Conservation (phyloP, 2,329 filamentous ascomycete species). For the Colletotrichum gloeosporioides region DNA sequence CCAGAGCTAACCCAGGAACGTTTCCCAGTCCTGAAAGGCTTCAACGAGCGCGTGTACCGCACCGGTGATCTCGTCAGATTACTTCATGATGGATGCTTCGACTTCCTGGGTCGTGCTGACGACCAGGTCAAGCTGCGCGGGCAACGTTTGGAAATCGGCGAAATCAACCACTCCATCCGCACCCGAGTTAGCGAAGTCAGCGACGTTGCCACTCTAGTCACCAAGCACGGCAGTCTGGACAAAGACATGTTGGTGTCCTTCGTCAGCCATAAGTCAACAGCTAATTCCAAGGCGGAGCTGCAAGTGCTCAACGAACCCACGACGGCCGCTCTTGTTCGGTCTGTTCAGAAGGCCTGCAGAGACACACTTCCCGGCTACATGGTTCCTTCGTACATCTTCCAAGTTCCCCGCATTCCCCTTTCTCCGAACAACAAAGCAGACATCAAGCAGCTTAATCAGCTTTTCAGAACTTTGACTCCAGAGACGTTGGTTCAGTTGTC, state of each 20-base stretch:
- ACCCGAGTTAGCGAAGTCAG: constrained; percentile 60
- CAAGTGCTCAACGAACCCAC: constrained; percentile 24
- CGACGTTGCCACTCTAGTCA: constrained; percentile 79
- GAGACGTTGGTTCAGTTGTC: constrained; percentile 67
- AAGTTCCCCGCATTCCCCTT: constrained; percentile 74
- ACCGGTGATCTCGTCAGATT: constrained; percentile 89
- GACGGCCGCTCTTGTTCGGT: constrained; percentile 28
- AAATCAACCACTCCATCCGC: constrained; percentile 86
- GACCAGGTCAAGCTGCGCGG: constrained; percentile 93
- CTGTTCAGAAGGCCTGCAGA: constrained; percentile 59
- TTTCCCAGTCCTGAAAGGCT: constrained; percentile 70
- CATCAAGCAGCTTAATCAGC: constrained; percentile 66
- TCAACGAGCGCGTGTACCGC: constrained; percentile 74
- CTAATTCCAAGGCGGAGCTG: constrained; percentile 11
- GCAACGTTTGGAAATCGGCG: constrained; percentile 86
- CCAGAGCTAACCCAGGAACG: constrained; percentile 76
- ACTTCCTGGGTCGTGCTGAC: constrained; percentile 87
- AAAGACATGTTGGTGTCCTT: constrained; percentile 87
- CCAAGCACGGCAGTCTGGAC: constrained; percentile 71
- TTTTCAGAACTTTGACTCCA: constrained; percentile 68
- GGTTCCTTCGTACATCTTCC: constrained; percentile 85
- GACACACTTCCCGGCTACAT: constrained; percentile 81
- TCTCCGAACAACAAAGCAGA: constrained; percentile 93
- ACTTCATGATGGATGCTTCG: constrained; percentile 80
- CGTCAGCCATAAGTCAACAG: constrained; percentile 46